Evolutionary conservation across 164 flowering plant species (phyloP).

Genomic region (Brasenia schreberi): DNA sequence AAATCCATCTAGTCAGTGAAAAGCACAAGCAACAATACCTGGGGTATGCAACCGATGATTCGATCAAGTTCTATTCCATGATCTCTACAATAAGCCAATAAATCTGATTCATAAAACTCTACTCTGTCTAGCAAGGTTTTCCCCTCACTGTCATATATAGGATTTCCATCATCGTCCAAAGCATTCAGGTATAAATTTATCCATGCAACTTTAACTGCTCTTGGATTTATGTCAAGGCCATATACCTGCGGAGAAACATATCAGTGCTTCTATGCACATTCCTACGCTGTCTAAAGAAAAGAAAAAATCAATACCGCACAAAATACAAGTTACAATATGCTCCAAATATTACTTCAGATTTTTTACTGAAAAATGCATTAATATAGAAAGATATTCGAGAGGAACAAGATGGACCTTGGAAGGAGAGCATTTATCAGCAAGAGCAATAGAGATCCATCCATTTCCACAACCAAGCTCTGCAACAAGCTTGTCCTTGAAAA

Average conservation of each 20-base stretch:
- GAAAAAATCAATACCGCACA: no score
- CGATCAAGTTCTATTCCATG: conserved; percentile 69
- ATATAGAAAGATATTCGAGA: no score
- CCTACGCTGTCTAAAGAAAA: no score
- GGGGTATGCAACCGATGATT: conserved; percentile 98
- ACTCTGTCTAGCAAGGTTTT: conserved; percentile 90
- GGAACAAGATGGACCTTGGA: conserved; percentile 38
- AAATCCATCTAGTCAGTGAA: no score
- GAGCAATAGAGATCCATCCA: conserved; percentile 97
- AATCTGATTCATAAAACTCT: conserved; percentile 95
- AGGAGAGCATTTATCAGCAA: conserved; percentile 91
- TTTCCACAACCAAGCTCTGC: conserved; percentile 98
- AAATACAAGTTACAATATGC: no score
- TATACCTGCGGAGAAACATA: conserved; percentile 48
- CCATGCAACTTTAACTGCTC: conserved; percentile 91
- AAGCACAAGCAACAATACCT: conserved; percentile 30
- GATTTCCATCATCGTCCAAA: conserved; percentile 73
- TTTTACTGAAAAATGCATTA: background rate
- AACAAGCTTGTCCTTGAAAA: conserved; percentile 79
- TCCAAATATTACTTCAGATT: background rate
- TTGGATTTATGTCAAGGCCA: conserved; percentile 96
- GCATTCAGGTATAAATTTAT: conserved; percentile 89
- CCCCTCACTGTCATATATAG: conserved; percentile 63
- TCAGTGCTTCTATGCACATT: background rate
- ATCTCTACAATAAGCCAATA: conserved; percentile 76